Evolutionary conservation across 257 asterid genomes (phyloP).

Genomic region (Capsicum chinense): DNA sequence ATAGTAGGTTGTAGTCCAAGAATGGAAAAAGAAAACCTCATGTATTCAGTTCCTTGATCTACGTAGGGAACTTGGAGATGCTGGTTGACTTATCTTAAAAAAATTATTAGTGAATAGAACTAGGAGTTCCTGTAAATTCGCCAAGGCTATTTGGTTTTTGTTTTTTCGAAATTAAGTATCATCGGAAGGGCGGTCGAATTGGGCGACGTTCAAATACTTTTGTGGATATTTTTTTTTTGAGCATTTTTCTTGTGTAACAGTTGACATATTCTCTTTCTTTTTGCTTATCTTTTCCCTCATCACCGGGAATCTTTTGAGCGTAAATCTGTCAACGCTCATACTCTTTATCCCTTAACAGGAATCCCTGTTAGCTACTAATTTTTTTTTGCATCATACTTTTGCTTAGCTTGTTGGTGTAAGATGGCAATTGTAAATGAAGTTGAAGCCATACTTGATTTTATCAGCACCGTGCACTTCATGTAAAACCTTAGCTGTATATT

Average conservation of each 20-base stretch:
- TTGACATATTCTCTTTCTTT: background rate
- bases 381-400: background rate
- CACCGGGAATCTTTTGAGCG: background rate
- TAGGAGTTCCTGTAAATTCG: background rate
- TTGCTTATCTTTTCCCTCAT: background rate
- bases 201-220: background rate
- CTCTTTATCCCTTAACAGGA: slow-evolving; percentile 19
- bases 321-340: background rate
- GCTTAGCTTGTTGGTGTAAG: background rate
- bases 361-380: background rate
- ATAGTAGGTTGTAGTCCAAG: background rate
- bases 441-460: slow-evolving; percentile 2
- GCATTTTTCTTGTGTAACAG: slow-evolving; percentile 19
- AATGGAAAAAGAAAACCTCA: background rate
- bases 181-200: background rate
- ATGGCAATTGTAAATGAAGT: background rate
- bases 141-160: background rate
- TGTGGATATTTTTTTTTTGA: slow-evolving; percentile 4
- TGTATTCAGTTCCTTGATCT: slow-evolving; percentile 15
- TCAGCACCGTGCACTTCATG: slow-evolving; percentile 10
- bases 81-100: background rate
- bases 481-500: background rate
- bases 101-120: background rate
- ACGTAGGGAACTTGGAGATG: background rate
- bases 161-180: background rate